phyloP scores from a whole-genome alignment of 257 asterid genomes.

The Salvia miltiorrhiza region DNA sequence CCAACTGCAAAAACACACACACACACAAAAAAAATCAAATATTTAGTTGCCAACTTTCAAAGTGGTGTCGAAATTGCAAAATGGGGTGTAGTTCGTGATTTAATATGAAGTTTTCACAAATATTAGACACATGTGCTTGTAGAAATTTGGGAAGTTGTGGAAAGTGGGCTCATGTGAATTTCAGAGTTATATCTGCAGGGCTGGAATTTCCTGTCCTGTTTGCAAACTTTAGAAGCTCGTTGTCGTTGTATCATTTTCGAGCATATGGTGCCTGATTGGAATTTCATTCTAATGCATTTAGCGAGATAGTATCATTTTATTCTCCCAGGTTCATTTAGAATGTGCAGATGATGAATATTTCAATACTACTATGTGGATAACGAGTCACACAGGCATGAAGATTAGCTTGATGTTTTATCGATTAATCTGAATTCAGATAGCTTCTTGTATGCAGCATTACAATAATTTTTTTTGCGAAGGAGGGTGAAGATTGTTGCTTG shows the following conservation, averaged over 20 bases:
- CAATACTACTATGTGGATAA: neutral
- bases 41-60: too few species aligned
- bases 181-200: neutral
- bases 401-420: neutral
- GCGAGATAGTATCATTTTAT: neutral
- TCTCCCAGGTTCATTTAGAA: neutral
- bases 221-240: slow-evolving; percentile 11
- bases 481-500: slow-evolving; percentile 79
- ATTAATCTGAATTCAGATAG: neutral
- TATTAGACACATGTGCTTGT: too few species aligned
- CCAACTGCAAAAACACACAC: too few species aligned
- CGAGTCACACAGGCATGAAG: neutral
- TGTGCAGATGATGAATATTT: neutral
- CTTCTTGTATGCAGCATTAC: slow-evolving; percentile 62
- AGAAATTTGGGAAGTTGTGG: neutral
- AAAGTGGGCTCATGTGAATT: neutral
- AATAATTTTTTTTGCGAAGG: slow-evolving; percentile 80
- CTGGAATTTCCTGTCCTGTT: neutral
- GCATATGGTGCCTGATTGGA: neutral
- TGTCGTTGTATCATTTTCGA: neutral
- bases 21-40: too few species aligned
- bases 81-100: too few species aligned
- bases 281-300: neutral
- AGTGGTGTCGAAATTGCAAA: too few species aligned
- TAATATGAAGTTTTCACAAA: too few species aligned